Evolutionary conservation across 208 protist species (phyloP), one percentile per base, ranked within the genome.

Genomic region (Porcisia deanei): DNA sequence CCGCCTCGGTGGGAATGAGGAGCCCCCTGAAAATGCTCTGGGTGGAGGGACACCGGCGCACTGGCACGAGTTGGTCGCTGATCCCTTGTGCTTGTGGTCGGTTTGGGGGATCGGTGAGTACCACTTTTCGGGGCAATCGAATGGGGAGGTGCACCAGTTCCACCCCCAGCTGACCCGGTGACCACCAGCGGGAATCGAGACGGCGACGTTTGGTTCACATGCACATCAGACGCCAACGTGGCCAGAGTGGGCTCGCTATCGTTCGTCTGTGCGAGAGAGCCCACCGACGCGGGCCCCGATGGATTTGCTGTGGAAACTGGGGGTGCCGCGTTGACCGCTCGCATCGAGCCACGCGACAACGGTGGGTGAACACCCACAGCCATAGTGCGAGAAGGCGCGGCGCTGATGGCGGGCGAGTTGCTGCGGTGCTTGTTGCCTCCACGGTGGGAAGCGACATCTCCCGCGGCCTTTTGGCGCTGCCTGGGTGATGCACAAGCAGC

Each of bases 321-420:
- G 49, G 30, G 30, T 34, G 54, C 55, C 49, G 54, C 20, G 18
- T 37, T 63, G 4, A 34, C n/a, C 16, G n/a, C 30, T 18, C 71
- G 54, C 55, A 47, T 22, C 25, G 71, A 55, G 58, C 22, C 37
- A 47, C 71, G 71, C n/a, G 55, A 37, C 12, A 75, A 61, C 14
- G 55, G 71, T 52, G 71, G 71, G 37, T 75, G 71, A 39, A 75
- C 57, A 0, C 41, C 71, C 2, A 75, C 71, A 22, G 71, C 71
- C 16, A 43, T 64, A 9, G 69, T 22, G 18, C 69, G 69, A 9
- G 69, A 37, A 49, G 69, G 12, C 18, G 39, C 66, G 47, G 16
- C 47, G 18, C 30, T n/a, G 14, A n/a, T 55, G 30, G 25, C 25
- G 18, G n/a, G 3, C 37, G 61, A 45, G 18, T 52, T 30, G 39